These are phyloP conservation scores for Cardamine occulta DNA, from an alignment of 345 rosid genomes.

Conservation along the genomic window DNA sequence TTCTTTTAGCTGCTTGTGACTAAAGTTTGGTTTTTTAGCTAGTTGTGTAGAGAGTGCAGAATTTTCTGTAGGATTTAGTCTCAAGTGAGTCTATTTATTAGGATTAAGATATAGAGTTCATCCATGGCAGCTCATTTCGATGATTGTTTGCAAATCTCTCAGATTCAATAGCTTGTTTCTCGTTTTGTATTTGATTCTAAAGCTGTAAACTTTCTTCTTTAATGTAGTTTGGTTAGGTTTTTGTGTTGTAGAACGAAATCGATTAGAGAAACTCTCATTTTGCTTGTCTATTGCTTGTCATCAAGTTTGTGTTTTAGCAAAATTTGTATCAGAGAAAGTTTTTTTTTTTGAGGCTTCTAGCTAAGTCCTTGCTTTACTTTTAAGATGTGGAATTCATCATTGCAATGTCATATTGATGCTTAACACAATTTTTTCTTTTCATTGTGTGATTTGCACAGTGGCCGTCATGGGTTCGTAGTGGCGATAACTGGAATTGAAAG, in stretches of 20 bases:
- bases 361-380: slow-evolving; percentile 11
- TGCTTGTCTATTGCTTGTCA: not conserved
- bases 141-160: not conserved
- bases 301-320: not conserved
- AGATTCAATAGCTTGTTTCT: slow-evolving; percentile 8
- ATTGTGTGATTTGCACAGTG: slow-evolving; percentile 50
- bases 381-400: not conserved
- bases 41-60: slow-evolving; percentile 4
- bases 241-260: not conserved
- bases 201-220: not conserved
- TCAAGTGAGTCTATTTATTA: slow-evolving; percentile 21
- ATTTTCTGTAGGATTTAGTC: slow-evolving; percentile 2
- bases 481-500: slow-evolving; percentile 84
- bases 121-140: not conserved
- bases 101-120: not conserved
- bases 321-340: not conserved
- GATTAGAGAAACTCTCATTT: not conserved
- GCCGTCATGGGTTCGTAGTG: slow-evolving; percentile 90
- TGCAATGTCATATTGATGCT: slow-evolving; percentile 17
- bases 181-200: not conserved
- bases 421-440: not conserved
- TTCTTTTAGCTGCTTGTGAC: not conserved
- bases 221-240: not conserved
- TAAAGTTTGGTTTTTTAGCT: not conserved
- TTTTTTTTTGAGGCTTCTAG: slow-evolving; percentile 15